Conservation (phyloP, 2,329 filamentous ascomycete genomes). For the Akanthomyces lecanii region DNA sequence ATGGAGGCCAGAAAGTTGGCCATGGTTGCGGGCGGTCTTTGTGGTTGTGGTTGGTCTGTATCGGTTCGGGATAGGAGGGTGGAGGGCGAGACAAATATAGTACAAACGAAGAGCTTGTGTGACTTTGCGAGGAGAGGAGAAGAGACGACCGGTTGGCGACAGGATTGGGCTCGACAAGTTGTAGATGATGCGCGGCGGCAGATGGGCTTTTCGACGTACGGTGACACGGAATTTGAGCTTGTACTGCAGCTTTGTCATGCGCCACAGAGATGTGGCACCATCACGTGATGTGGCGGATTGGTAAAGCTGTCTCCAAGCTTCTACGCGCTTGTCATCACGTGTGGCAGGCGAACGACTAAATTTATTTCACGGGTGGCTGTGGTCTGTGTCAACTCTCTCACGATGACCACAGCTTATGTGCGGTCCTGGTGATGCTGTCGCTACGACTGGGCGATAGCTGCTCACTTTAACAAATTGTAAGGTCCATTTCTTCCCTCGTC, state of each 20-base stretch:
- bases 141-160: not conserved
- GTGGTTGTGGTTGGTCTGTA: not conserved
- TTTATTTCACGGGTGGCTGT: not conserved
- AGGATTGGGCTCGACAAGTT: not conserved
- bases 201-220: not conserved
- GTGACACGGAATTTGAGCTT: slow-evolving; percentile 10
- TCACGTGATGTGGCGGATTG: slow-evolving; percentile 15
- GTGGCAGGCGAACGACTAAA: not conserved
- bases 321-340: not conserved
- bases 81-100: not conserved
- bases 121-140: not conserved
- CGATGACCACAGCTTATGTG: no score
- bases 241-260: not conserved
- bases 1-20: slow-evolving; percentile 98
- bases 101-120: no score
- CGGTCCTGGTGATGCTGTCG: no score
- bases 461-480: not conserved
- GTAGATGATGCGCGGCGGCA: not conserved
- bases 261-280: slow-evolving; percentile 9
- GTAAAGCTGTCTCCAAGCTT: not conserved
- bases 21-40: slow-evolving; percentile 49
- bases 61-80: not conserved
- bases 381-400: not conserved
- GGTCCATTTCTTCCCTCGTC: not conserved
- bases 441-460: not conserved